These are phyloP conservation scores for Penicillium turbatum DNA, from an alignment of 495 filamentous ascomycete genomes.

Conservation along the genomic window DNA sequence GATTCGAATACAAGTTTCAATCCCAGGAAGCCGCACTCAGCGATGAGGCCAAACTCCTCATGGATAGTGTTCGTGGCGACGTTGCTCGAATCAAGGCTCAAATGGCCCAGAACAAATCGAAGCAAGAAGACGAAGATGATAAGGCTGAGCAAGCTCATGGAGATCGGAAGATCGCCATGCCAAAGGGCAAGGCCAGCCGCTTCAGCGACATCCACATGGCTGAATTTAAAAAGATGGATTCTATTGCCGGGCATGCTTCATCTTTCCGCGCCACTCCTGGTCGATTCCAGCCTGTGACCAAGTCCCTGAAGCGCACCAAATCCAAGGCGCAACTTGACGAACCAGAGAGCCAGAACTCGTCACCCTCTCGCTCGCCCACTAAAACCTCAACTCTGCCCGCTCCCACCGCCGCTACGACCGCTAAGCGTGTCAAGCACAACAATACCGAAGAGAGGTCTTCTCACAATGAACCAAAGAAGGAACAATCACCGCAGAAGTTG, in stretches of 20 bases:
- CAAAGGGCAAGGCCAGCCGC: conserved; percentile 70
- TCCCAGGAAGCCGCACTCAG: conserved; percentile 60
- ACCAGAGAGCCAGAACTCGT: conserved; percentile 32
- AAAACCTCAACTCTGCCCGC: conserved; percentile 31
- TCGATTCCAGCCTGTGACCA: conserved; percentile 50
- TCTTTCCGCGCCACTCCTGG: conserved; percentile 63
- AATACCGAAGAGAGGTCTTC: conserved; percentile 56
- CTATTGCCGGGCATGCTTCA: conserved; percentile 80
- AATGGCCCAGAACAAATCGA: conserved; percentile 52
- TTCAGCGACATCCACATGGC: conserved; percentile 81
- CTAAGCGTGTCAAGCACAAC: conserved; percentile 64
- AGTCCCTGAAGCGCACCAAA: conserved; percentile 65
- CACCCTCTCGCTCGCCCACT: conserved; percentile 35
- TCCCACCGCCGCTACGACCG: conserved; percentile 17
- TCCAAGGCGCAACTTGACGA: conserved; percentile 73
- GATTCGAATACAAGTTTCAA: conserved; percentile 70
- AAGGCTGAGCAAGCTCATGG: conserved; percentile 35
- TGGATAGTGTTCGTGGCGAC: conserved; percentile 69
- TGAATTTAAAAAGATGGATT: conserved; percentile 95
- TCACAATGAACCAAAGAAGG: conserved; percentile 25
- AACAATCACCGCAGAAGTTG: conserved; percentile 17
- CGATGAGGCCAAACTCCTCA: conserved; percentile 68
- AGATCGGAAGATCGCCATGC: conserved; percentile 67
- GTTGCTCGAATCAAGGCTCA: conserved; percentile 63
- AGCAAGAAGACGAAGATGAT: conserved; percentile 34